These are phyloP conservation scores for Yarrowia divulgata DNA, from an alignment of 805 yeast species.

Conservation along the genomic window DNA sequence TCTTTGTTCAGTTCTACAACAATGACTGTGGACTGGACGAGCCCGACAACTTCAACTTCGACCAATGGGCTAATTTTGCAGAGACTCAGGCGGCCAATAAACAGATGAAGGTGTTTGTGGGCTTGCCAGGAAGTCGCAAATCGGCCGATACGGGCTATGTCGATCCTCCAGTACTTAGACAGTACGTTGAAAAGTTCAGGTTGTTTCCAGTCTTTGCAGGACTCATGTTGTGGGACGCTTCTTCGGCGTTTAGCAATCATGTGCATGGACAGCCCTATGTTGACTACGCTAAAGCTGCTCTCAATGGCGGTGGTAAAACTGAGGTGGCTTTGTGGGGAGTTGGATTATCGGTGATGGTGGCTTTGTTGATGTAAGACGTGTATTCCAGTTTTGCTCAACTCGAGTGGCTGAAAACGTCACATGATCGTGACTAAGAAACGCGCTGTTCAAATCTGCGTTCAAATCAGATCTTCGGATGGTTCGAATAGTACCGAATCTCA, in stretches of 20 bases:
- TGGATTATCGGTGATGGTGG: neutral
- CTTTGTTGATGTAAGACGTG: neutral
- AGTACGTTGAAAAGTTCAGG: constrained; percentile 48
- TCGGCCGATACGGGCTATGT: constrained; percentile 67
- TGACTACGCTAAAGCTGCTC: constrained; percentile 12
- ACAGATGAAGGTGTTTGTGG: constrained; percentile 72
- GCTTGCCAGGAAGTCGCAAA: constrained; percentile 70
- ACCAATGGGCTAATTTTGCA: constrained; percentile 76
- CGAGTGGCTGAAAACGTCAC: too few relatives aligned
- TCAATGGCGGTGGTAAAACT: neutral
- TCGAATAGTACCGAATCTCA: too few relatives aligned
- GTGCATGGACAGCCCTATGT: constrained; percentile 40
- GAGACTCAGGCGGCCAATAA: constrained; percentile 65
- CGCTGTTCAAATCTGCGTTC: too few relatives aligned
- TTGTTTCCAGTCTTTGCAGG: constrained; percentile 66
- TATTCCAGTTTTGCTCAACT: too few relatives aligned
- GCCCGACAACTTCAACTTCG: constrained; percentile 63
- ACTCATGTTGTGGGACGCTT: constrained; percentile 86
- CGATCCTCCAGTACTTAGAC: constrained; percentile 51
- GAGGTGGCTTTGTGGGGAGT: neutral
- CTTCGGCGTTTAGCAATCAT: constrained; percentile 59
- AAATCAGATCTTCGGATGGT: too few relatives aligned
- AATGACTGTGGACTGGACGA: constrained; percentile 67
- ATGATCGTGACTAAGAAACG: too few relatives aligned
- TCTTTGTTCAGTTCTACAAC: constrained; percentile 89